phyloP scores from a whole-genome alignment of 1,284 basidiomycete genomes.

The Heterobasidion occidentale region DNA sequence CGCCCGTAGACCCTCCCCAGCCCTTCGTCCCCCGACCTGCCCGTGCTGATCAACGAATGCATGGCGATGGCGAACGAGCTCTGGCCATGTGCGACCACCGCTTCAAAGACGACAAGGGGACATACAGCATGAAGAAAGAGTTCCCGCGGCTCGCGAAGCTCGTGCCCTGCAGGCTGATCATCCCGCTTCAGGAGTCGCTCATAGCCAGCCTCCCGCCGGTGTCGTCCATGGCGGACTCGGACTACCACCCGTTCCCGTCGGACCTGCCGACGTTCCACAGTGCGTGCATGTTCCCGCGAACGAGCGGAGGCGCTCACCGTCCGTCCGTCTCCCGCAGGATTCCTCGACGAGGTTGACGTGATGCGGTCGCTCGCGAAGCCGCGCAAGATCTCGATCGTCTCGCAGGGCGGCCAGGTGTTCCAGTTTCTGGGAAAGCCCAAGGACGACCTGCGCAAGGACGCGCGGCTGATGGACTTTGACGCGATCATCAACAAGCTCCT shows the following conservation, averaged over 20 bases:
- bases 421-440: conserved; percentile 97
- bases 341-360: conserved; percentile 79
- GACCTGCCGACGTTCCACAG: conserved; percentile 74
- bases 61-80: conserved; percentile 55
- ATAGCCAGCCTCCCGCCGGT: conserved; percentile 82
- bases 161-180: conserved; percentile 64
- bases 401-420: conserved; percentile 80
- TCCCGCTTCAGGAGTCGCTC: conserved; percentile 91
- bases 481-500: conserved; percentile 97
- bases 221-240: conserved; percentile 46
- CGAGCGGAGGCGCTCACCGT: neutral
- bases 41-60: conserved; percentile 47
- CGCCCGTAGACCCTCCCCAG: conserved; percentile 29
- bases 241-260: conserved; percentile 79
- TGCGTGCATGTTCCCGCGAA: conserved; percentile 23
- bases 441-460: conserved; percentile 97
- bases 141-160: conserved; percentile 57
- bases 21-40: conserved; percentile 30
- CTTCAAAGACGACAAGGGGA: conserved; percentile 40
- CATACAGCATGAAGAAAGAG: conserved; percentile 53
- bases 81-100: conserved; percentile 58
- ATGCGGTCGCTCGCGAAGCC: conserved; percentile 94
- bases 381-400: conserved; percentile 83
- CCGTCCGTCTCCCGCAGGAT: conserved; percentile 36
- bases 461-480: conserved; percentile 97